A percentile compares a stretch with the other conserved stretches of the same genome.
These are phyloP conservation scores for Naganishia vaughanmartiniae DNA, from an alignment of 768 basidiomycete species.

Conservation along the genomic window DNA sequence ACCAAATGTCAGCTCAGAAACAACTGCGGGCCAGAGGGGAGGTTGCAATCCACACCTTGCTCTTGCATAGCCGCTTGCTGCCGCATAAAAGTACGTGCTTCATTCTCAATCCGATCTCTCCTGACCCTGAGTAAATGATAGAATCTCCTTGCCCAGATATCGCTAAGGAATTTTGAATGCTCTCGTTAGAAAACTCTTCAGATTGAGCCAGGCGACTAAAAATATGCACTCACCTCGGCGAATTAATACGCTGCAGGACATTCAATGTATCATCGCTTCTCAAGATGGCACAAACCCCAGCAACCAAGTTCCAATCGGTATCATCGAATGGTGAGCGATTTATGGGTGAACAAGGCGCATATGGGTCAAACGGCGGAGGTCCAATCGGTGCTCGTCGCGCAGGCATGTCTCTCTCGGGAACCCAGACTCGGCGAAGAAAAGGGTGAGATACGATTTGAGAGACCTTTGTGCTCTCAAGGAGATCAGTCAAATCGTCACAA, in stretches of 20 bases:
- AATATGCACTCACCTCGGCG: not conserved
- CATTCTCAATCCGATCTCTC: constrained; percentile 1
- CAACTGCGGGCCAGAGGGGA: not conserved
- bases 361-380: constrained; percentile 28
- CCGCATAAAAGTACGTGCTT: not conserved
- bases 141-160: constrained; percentile 17
- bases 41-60: not conserved
- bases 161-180: not conserved
- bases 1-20: not conserved
- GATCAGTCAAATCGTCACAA: not conserved
- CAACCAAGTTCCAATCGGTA: constrained; percentile 34
- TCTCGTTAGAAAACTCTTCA: not conserved
- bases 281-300: constrained; percentile 19
- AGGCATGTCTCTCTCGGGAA: constrained; percentile 53
- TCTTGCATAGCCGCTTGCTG: not conserved
- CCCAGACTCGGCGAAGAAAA: constrained; percentile 60
- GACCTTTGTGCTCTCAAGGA: constrained; percentile 60
- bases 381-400: constrained; percentile 1
- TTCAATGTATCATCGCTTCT: constrained; percentile 1
- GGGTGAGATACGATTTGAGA: constrained; percentile 80
- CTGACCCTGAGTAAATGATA: not conserved
- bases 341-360: not conserved
- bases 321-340: constrained; percentile 7
- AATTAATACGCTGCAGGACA: constrained; percentile 2
- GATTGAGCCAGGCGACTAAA: not conserved